These are phyloP conservation scores for Amniculicola lignicola DNA, from an alignment of 495 filamentous ascomycete genomes.

Conservation along the genomic window DNA sequence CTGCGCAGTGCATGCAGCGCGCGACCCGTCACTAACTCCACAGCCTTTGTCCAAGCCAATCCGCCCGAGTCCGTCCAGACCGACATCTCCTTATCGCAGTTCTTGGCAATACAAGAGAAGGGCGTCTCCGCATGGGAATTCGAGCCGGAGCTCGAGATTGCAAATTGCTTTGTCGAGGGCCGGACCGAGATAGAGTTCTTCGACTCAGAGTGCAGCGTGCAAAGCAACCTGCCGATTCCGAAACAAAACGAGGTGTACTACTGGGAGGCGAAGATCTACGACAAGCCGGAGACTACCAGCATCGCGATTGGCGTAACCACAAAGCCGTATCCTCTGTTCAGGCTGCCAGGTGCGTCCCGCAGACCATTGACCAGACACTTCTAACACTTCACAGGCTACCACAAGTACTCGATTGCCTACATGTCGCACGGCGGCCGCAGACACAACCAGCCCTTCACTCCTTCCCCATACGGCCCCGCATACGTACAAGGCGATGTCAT, in stretches of 20 bases:
- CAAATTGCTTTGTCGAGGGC: slow-evolving; percentile 96
- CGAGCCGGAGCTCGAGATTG: slow-evolving; percentile 95
- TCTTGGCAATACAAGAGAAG: slow-evolving; percentile 97
- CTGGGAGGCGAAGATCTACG: slow-evolving; percentile 98
- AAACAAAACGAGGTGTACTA: slow-evolving; percentile 99
- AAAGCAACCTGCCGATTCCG: slow-evolving; percentile 92
- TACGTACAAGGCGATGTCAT: slow-evolving; percentile 93
- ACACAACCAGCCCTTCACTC: slow-evolving; percentile 84
- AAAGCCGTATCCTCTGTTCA: slow-evolving; percentile 93
- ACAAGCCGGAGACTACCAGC: slow-evolving; percentile 83
- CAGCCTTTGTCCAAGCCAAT: slow-evolving; percentile 91
- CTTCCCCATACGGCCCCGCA: slow-evolving; percentile 73
- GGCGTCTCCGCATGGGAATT: slow-evolving; percentile 99
- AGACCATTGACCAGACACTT: background rate
- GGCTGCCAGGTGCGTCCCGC: slow-evolving; percentile 70
- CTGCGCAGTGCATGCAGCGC: background rate
- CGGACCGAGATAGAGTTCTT: slow-evolving; percentile 98
- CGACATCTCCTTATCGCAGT: slow-evolving; percentile 96
- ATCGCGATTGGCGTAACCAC: slow-evolving; percentile 90
- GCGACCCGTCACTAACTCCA: slow-evolving; percentile 22
- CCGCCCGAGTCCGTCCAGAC: slow-evolving; percentile 93
- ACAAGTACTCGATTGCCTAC: slow-evolving; percentile 89
- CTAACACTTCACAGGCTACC: slow-evolving; percentile 53
- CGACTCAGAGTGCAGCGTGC: slow-evolving; percentile 93
- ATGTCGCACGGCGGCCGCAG: slow-evolving; percentile 80